Evolutionary conservation across 495 filamentous ascomycete genomes (phyloP).

Genomic region (Aspergillus taichungensis): DNA sequence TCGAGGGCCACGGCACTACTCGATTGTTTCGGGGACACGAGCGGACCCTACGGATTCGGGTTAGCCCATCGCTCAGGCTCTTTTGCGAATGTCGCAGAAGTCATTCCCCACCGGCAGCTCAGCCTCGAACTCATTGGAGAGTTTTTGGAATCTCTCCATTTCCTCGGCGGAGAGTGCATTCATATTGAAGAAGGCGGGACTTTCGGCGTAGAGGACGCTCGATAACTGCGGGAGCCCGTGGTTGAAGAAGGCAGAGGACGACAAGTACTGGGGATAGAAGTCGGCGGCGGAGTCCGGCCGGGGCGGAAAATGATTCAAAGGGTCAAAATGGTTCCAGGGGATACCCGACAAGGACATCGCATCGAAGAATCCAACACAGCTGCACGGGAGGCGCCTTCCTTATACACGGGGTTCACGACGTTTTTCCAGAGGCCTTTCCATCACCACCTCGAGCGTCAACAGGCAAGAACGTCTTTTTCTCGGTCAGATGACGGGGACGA

Average conservation of each 20-base stretch:
- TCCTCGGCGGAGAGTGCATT: constrained; percentile 41
- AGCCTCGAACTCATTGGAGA: constrained; percentile 57
- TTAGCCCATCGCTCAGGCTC: not conserved
- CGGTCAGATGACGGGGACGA: not conserved
- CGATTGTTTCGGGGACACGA: constrained; percentile 69
- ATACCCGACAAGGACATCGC: constrained; percentile 39
- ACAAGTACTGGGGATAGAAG: constrained; percentile 10
- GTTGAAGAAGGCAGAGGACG: constrained; percentile 14
- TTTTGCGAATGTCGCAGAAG: not conserved
- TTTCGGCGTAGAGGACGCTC: constrained; percentile 9
- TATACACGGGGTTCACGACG: constrained; percentile 2
- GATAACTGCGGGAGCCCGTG: constrained; percentile 19
- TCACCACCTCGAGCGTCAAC: no score
- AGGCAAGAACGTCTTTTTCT: no score
- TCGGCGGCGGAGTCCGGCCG: constrained; percentile 19
- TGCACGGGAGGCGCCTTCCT: no score
- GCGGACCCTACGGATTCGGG: constrained; percentile 52
- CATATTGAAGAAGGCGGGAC: constrained; percentile 26
- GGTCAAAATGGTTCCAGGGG: constrained; percentile 29
- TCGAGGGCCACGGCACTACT: constrained; percentile 74
- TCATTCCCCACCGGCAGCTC: constrained; percentile 47
- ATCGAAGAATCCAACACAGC: constrained; percentile 9
- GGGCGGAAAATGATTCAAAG: constrained; percentile 27
- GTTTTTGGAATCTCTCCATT: constrained; percentile 45
- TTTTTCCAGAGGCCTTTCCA: no score